Base-by-base conservation (phyloP, 768 basidiomycete genomes). In the Xerocomellus chrysenteron region DNA sequence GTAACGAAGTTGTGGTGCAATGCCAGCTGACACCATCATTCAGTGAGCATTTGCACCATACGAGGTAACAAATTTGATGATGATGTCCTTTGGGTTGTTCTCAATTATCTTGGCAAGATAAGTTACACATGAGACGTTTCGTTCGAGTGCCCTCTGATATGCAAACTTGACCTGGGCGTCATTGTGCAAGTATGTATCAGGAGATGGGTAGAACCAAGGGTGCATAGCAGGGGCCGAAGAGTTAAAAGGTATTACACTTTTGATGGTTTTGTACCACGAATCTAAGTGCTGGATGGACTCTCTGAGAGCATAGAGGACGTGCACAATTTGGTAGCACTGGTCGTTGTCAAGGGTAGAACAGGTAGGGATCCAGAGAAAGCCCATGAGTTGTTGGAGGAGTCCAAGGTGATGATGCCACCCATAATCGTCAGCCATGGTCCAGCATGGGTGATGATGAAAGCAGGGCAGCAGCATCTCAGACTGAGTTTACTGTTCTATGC, bases 11-110 rank as follows among this genome's bases (percentile, higher is more conserved):
- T 58, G 10, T 3, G 75, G 75, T 16, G 72, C 73, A 13, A 67
- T 52, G 6, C 57, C 54, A 12, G 54, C 14, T 0, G 50, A 32
- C 2, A 73, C 75, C 51, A 79, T 70, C 16, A 65, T 47, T 28
- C 53, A 30, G 55, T 79, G 78, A 0, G 63, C 72, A 8, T 63
- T 67, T 8, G 13, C 55, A 26, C 73, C 65, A 54, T 78, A 79
- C 7, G 64, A 54, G 16, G 61, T 58, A 41, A 71, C 72, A 43
- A 78, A 78, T 57, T 77, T 78, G 50, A 79, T 68, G 0, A 76
- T 69, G 11, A 76, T 56, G 21, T 58, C 51, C 26, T 32, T 50
- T 3, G 26, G 49, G 0, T 42, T 35, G 12, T 44, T 33, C 45
- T 43, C 49, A 2, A 46, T 2, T 14, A 54, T 65, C 52, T 52